Conservation (phyloP, 805 yeast genomes). For the Candida oleophila region DNA sequence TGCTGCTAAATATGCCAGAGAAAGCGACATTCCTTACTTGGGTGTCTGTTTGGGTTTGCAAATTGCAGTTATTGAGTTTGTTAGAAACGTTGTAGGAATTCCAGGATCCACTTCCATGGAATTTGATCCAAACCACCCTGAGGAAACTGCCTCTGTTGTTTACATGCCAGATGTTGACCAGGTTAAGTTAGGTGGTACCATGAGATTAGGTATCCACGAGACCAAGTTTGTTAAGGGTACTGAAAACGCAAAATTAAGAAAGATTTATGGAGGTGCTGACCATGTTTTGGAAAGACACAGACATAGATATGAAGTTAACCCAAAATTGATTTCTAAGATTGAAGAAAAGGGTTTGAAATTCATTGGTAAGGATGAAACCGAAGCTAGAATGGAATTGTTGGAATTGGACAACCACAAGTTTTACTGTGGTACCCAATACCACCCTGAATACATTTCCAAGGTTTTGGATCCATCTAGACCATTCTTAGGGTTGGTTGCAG, state of each 20-base stretch:
- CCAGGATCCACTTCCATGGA: constrained; percentile 77
- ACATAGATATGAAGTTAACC: constrained; percentile 97
- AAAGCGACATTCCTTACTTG: constrained; percentile 85
- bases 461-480: constrained; percentile 97
- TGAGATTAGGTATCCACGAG: constrained; percentile 95
- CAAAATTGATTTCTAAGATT: constrained; percentile 65
- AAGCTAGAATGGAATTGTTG: constrained; percentile 89
- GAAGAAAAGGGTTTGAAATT: constrained; percentile 81
- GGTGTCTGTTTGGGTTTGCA: constrained; percentile 98
- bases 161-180: constrained; percentile 99
- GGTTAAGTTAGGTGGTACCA: constrained; percentile 95
- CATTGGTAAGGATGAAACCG: constrained; percentile 90
- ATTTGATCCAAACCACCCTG: constrained; percentile 62
- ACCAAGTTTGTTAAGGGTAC: constrained; percentile 73
- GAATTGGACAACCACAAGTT: constrained; percentile 87
- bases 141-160: constrained; percentile 72
- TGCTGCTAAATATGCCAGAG: constrained; percentile 98
- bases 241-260: constrained; percentile 68
- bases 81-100: constrained; percentile 72
- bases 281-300: constrained; percentile 91
- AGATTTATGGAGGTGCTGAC: constrained; percentile 70
- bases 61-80: constrained; percentile 92
- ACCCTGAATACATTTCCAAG: constrained; percentile 96
- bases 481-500: constrained; percentile 93
- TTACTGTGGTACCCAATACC: constrained; percentile 95